phyloP scores from a whole-genome alignment of 805 yeast species.

The Middelhovenomyces tepae region DNA sequence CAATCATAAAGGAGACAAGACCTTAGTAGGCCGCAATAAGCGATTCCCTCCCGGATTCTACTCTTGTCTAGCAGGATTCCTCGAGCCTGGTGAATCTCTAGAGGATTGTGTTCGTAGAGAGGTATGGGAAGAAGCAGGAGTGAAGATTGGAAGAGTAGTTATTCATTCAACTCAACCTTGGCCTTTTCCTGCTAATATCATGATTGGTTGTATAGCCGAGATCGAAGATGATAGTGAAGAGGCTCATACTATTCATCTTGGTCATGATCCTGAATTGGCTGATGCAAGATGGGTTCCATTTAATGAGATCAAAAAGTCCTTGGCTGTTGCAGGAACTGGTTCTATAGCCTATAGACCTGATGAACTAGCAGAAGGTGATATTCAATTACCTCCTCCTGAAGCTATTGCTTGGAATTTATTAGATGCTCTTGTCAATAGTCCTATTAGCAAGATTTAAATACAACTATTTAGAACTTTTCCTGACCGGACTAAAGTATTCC shows the following conservation, averaged over 20 bases:
- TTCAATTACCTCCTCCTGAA: conserved; percentile 23
- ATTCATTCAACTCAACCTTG: conserved; percentile 83
- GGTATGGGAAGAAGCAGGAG: conserved; percentile 94
- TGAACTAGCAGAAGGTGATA: conserved; percentile 8
- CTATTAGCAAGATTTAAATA: no score
- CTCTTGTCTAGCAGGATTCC: conserved; percentile 87
- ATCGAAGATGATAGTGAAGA: conserved; percentile 41
- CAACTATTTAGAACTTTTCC: no score
- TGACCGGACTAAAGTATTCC: no score
- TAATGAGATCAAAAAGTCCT: conserved; percentile 38
- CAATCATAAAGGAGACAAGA: conserved; percentile 47
- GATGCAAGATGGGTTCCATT: conserved; percentile 83
- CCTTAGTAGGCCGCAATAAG: conserved; percentile 63
- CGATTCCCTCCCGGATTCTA: conserved; percentile 58
- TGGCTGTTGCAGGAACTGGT: conserved; percentile 15
- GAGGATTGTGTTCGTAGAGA: conserved; percentile 85
- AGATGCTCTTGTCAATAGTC: conserved; percentile 18
- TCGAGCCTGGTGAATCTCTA: conserved; percentile 90
- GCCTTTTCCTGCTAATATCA: conserved; percentile 92
- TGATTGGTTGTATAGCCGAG: conserved; percentile 91
- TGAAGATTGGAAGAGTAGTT: conserved; percentile 46
- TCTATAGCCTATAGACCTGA: conserved; percentile 7
- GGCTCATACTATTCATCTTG: conserved; percentile 43
- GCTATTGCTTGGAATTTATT: conserved; percentile 29
- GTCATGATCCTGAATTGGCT: conserved; percentile 75